Percentiles rank a stretch among this genome's conserved stretches.
Evolutionary conservation across 2,329 filamentous ascomycete genomes (phyloP).

Genomic region (Trichothecium sympodiale): DNA sequence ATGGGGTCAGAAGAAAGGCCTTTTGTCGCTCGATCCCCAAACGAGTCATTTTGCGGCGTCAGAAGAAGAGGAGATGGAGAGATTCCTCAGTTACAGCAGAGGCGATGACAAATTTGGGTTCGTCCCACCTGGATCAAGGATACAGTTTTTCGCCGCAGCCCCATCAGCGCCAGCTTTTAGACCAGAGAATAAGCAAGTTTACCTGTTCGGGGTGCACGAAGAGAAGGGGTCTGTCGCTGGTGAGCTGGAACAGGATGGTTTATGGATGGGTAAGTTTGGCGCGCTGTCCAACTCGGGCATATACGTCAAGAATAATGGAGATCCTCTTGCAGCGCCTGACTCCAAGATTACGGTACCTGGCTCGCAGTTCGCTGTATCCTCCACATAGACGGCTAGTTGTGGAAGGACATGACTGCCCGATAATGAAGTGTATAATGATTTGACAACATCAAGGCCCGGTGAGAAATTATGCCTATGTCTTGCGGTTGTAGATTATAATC

Average conservation of each 20-base stretch:
- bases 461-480: no score
- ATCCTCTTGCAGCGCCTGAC: constrained; percentile 6
- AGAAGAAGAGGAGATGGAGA: constrained; percentile 40
- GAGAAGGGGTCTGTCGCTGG: neutral
- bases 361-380: no score
- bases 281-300: constrained; percentile 50
- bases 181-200: no score
- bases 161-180: no score
- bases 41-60: constrained; percentile 32
- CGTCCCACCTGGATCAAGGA: constrained; percentile 49
- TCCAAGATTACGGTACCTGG: constrained; percentile 15
- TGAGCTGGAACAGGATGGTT: constrained; percentile 1
- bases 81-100: constrained; percentile 34
- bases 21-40: constrained; percentile 69
- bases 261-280: constrained; percentile 43
- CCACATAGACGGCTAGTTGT: neutral
- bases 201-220: constrained; percentile 21
- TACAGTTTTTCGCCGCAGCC: constrained; percentile 50
- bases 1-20: constrained; percentile 70
- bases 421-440: no score
- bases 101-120: constrained; percentile 31
- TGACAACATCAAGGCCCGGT: no score
- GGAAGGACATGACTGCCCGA: constrained; percentile 2
- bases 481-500: no score
- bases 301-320: constrained; percentile 27